Base-by-base conservation (phyloP, 306 rosid genomes). In the Glycyrrhiza uralensis region DNA sequence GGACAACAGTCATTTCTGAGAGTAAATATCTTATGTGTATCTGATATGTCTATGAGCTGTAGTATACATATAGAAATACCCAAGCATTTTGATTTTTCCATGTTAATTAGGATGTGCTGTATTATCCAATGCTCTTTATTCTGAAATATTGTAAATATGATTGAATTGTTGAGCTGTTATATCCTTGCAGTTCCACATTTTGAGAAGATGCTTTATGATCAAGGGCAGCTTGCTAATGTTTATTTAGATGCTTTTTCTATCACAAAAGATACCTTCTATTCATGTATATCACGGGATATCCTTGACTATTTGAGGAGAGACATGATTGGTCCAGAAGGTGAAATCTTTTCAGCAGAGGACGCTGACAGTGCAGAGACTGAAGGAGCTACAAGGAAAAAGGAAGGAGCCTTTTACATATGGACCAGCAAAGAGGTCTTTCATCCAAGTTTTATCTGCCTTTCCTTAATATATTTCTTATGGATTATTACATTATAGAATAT, bases 261-360 rank as follows among this genome's bases (percentile, higher is more conserved):
- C 41, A 82, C 96, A 54, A 89, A 93, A 76, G 96, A 93, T 42
- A 72, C 70, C 71, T 91, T 72, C 55, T 93, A 83, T 85, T 86
- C 97, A 36, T 82, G 13, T 63, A 52, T 87, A 72, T 42, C 91
- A 49, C 93, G 92, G 55, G 98, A 86, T 83, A 79, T 93, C 81
- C 90, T 93, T 64, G 98, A 91, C 79, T 93, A 91, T 65, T 83
- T 93, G 79, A 86, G 92, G 83, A 89, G 98, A 83, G 94, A 87
- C 60, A 93, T 91, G 98, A 85, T 91, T 50, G 98, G 98, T 79
- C 88, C 89, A 46, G 87, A 91, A 57, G 98, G 97, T 33, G 94
- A 93, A 89, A 91, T 93, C 26, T 93, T 82, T 89, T 93, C 98
- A n/a, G 98, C 98, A 39, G 98, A 93, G 89, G 98, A 93, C 75